Conservation (phyloP, 495 filamentous ascomycete genomes). For the Aspergillus conjunctus region DNA sequence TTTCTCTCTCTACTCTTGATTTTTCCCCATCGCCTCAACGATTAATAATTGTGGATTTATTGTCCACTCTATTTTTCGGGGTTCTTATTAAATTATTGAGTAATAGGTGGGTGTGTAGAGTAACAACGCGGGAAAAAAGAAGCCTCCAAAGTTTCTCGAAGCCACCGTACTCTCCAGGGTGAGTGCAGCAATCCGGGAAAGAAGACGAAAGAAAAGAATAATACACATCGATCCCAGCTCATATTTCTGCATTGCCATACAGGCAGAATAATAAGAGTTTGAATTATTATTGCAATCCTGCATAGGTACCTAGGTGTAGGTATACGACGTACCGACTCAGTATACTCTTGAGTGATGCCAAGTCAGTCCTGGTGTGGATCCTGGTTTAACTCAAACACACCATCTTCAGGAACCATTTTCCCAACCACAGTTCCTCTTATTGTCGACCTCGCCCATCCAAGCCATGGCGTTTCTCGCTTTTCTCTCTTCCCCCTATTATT, state of each 20-base stretch:
- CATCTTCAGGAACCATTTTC: slow-evolving; percentile 11
- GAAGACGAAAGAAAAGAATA: neutral
- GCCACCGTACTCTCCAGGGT: neutral
- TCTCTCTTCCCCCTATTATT: neutral
- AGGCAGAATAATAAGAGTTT: neutral
- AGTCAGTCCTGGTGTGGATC: neutral
- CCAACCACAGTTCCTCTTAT: slow-evolving; percentile 1
- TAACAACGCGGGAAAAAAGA: neutral
- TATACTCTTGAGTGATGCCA: neutral
- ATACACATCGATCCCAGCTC: slow-evolving; percentile 1
- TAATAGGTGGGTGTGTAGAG: neutral
- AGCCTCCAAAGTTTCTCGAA: neutral
- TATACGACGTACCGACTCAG: neutral
- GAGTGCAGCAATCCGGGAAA: neutral
- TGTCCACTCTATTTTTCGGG: too few relatives aligned
- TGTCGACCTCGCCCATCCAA: neutral
- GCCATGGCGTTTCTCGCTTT: too few relatives aligned
- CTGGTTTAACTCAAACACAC: slow-evolving; percentile 23
- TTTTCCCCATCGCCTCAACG: too few relatives aligned
- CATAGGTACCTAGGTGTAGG: neutral
- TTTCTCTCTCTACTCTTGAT: neutral
- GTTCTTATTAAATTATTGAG: too few relatives aligned
- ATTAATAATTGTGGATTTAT: too few relatives aligned
- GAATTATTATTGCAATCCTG: neutral
- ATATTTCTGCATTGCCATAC: neutral